Evolutionary conservation across 306 rosid species (phyloP), one percentile per base, ranked within the genome.

Genomic region (Hippophae rhamnoides): DNA sequence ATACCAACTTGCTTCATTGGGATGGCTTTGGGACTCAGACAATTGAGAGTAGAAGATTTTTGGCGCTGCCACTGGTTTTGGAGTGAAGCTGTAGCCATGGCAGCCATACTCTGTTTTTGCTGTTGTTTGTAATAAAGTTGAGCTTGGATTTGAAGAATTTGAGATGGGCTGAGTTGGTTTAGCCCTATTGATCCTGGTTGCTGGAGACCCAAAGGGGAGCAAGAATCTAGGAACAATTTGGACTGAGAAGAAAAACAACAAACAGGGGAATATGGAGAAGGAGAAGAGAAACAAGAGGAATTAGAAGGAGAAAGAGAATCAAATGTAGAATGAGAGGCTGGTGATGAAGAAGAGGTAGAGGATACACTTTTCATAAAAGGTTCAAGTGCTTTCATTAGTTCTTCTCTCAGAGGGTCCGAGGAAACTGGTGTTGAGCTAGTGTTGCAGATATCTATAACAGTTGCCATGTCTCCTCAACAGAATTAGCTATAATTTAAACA

Each of bases 281-380:
- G 44, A 31, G 65, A 41, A 41, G 18, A 60, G 41, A 61, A 41
- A 7, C 45, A 49, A 26, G 72, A 50, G 56, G 72, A 55, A 44
- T 42, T 54, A 54, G 63, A 43, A 14, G 71, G 42, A 55, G 67
- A 40, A 12, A 49, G 57, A n/a, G 74, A 56, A 38, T 63, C 60
- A 41, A 68, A 56, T 47, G 69, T 9, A 40, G 79, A 38, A 6
- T 55, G 62, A 5, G 75, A 43, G 7, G 73, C 9, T 9, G 65
- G 60, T 11, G 57, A 42, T n/a, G 57, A 54, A 40, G 64, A 56
- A 9, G 64, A 52, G 6, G 63, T 62, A 44, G 65, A 54, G 10
- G 83, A 72, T 66, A 73, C 82, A 76, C 76, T 79, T 56, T 81
- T 83, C 72, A 85, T 71, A 70, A 69, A 85, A 81, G 96, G 96